Evolutionary conservation across 2,329 filamentous ascomycete species (phyloP).

Genomic region (Aspergillus pseudotamarii): DNA sequence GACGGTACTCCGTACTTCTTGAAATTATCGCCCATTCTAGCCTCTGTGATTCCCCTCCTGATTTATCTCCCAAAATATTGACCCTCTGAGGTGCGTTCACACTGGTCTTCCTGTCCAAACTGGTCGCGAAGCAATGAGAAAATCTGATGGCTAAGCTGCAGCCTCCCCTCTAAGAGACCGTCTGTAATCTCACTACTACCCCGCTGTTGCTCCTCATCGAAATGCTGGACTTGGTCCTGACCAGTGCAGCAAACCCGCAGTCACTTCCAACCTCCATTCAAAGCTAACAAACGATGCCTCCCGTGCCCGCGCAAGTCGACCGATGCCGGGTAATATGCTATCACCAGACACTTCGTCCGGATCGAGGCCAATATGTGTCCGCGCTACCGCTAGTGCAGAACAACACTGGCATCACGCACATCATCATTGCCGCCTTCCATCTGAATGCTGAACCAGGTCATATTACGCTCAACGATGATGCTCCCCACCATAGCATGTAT

Average conservation of each 20-base stretch:
- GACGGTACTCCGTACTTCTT: background rate
- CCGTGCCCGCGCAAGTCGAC: constrained; percentile 31
- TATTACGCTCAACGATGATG: constrained; percentile 79
- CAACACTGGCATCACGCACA: constrained; percentile 70
- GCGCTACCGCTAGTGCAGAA: constrained; percentile 63
- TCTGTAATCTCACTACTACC: constrained; percentile 2
- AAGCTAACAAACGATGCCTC: constrained; percentile 38
- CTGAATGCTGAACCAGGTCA: constrained; percentile 68
- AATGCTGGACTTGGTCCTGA: background rate
- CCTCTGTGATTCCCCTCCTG: background rate
- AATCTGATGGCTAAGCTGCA: background rate
- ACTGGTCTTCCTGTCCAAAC: background rate
- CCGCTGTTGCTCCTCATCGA: constrained; percentile 3
- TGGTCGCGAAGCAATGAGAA: background rate
- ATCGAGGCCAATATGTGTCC: constrained; percentile 58
- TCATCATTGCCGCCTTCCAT: constrained; percentile 86
- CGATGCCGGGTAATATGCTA: constrained; percentile 53
- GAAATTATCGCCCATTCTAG: background rate
- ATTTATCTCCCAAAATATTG: background rate
- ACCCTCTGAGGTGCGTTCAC: background rate
- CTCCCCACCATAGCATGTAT: constrained; percentile 68
- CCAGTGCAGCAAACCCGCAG: constrained; percentile 1
- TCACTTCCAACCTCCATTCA: background rate
- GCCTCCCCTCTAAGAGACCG: background rate
- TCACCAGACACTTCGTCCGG: constrained; percentile 66